These are phyloP conservation scores for Phytophthora vignae DNA, from an alignment of 352 stramenopile genomes.

Conservation along the genomic window DNA sequence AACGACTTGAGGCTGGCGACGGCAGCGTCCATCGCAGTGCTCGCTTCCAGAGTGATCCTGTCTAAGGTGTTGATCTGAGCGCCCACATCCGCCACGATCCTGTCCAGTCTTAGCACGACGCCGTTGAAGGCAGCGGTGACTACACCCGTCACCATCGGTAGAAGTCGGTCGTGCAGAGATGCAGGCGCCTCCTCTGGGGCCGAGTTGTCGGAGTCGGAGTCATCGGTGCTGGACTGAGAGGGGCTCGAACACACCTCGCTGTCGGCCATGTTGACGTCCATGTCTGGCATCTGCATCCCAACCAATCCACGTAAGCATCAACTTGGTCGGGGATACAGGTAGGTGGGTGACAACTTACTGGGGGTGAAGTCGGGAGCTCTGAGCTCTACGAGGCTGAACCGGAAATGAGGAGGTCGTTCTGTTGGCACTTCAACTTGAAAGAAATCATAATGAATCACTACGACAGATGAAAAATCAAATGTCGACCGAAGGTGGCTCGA, in stretches of 20 bases:
- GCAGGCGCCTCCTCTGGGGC: background rate
- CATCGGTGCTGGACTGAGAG: background rate
- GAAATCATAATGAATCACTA: background rate
- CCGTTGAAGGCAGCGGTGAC: background rate
- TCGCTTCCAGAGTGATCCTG: background rate
- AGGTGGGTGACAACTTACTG: background rate
- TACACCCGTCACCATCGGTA: background rate
- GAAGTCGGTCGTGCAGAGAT: background rate
- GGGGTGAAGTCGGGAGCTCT: background rate
- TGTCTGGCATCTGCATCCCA: background rate
- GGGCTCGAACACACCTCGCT: background rate
- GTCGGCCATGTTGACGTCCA: background rate
- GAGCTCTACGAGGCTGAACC: background rate
- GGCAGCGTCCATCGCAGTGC: background rate
- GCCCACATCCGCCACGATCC: background rate
- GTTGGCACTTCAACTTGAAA: background rate
- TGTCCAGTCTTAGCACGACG: background rate
- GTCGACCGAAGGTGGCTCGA: background rate
- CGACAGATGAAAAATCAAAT: background rate
- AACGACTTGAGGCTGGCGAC: background rate
- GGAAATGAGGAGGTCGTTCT: background rate
- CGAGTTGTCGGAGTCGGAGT: background rate
- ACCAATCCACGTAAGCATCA: background rate
- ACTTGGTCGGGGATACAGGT: too few species aligned
- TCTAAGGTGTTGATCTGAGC: background rate